phyloP scores from a whole-genome alignment of 208 protist species.

The Trichomonas vaginalis region DNA sequence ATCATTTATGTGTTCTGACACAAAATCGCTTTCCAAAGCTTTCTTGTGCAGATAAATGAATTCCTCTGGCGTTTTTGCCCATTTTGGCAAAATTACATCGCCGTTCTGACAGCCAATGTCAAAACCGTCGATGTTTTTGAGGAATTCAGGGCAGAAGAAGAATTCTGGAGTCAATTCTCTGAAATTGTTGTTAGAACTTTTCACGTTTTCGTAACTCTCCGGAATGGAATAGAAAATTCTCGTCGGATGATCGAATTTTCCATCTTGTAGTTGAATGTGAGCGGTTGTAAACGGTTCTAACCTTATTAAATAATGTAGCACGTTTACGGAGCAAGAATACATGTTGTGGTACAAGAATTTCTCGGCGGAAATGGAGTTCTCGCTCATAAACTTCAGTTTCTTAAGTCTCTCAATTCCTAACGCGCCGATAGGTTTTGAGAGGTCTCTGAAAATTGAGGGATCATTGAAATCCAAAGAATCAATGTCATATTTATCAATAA shows the following conservation, averaged over 20 bases:
- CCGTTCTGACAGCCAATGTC: slow-evolving; percentile 33
- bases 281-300: slow-evolving; percentile 31
- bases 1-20: not conserved
- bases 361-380: slow-evolving; percentile 18
- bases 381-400: not conserved
- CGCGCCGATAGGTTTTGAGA: not conserved
- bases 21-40: not conserved
- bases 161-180: slow-evolving; percentile 48
- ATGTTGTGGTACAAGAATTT: slow-evolving; percentile 94
- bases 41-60: not conserved
- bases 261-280: slow-evolving; percentile 44
- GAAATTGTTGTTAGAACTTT: not conserved
- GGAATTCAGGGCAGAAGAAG: slow-evolving; percentile 44
- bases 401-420: not conserved
- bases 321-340: slow-evolving; percentile 76
- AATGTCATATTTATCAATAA: not conserved
- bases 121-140: slow-evolving; percentile 37
- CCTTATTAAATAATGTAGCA: slow-evolving; percentile 28
- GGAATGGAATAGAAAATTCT: not conserved
- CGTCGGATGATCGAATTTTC: slow-evolving; percentile 50
- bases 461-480: not conserved
- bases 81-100: slow-evolving; percentile 28
- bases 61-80: slow-evolving; percentile 19
- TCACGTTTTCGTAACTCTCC: not conserved
- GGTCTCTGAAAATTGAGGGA: not conserved